These are phyloP conservation scores for Trypanosoma brucei DNA, from an alignment of 208 protist genomes.

Conservation along the genomic window DNA sequence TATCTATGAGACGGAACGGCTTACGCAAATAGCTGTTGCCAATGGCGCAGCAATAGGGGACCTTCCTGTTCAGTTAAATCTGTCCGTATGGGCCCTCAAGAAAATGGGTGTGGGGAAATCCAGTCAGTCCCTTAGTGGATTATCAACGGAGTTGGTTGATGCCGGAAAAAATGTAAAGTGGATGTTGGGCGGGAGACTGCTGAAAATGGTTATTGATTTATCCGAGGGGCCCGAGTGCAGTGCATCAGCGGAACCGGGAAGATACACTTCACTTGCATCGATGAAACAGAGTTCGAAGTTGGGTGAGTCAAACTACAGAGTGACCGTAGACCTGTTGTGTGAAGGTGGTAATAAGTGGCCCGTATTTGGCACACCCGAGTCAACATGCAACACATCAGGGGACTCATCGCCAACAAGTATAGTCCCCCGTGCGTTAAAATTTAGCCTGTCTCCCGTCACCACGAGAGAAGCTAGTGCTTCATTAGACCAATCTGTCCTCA, in stretches of 20 bases:
- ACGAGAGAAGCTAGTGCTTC: not conserved
- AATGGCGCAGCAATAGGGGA: constrained; percentile 3
- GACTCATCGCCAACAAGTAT: not conserved
- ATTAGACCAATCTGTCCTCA: not conserved
- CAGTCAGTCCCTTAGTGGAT: not conserved
- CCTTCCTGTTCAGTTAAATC: constrained; percentile 12
- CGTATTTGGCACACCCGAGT: constrained; percentile 1
- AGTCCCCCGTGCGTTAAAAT: constrained; percentile 10
- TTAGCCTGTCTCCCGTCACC: not conserved
- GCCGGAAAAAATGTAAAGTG: constrained; percentile 4
- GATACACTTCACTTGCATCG: not conserved
- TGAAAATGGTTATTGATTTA: constrained; percentile 17
- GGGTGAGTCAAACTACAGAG: constrained; percentile 3
- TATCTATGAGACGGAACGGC: not conserved
- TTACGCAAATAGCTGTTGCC: not conserved
- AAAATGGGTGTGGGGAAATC: not conserved
- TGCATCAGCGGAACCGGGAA: not conserved
- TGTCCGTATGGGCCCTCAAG: constrained; percentile 1
- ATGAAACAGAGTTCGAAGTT: constrained; percentile 8
- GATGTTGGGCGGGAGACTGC: constrained; percentile 4
- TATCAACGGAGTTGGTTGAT: not conserved
- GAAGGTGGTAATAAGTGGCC: constrained; percentile 11
- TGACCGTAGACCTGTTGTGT: constrained; percentile 6
- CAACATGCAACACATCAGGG: not conserved
- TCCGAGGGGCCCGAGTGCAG: constrained; percentile 10